Evolutionary conservation across 345 rosid genomes (phyloP), one percentile per base, ranked within the genome.

Genomic region (Pistacia vera): DNA sequence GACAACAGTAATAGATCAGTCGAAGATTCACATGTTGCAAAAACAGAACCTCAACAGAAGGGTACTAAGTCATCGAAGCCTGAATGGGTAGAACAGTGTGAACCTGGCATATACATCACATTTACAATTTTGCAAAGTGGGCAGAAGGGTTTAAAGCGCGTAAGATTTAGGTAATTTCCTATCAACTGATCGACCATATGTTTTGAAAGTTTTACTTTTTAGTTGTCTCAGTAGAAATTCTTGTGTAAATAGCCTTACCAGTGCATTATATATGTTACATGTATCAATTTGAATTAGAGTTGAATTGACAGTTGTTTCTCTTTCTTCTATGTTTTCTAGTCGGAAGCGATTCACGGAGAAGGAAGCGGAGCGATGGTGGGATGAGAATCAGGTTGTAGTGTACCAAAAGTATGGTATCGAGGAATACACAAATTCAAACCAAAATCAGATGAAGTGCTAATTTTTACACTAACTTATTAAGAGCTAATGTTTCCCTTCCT

Each of bases 341-440:
- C 94, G 96, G 71, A 93, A 85, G 85, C 78, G 77, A 72, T 93
- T 87, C 75, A 76, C 86, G 0, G 94, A 93, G 81, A 86, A 86
- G 72, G 85, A 89, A 85, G 97, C 97, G 35, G 86, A 85, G 74
- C 74, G 66, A 77, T 93, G 97, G 97, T 93, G 97, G 97, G 90
- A 89, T 57, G 92, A 88, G 75, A 90, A 93, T 71, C 92, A 90
- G 79, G 81, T 48, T 22, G 58, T 66, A 16, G 93, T 93, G 5
- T 90, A 88, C 81, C 73, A 72, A 62, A 86, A 82, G 52, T 90
- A 86, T 62, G 90, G 82, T 58, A 81, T 90, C 59, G 93, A 90
- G 81, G 82, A 80, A 73, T 90, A 84, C 70, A 54, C 68, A 11
- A 77, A 78, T 62, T 69, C 80, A 8, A 73, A 79, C 74, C 78